A percentile compares a stretch with the other conserved stretches of the same genome.
phyloP scores from a whole-genome alignment of 2,329 filamentous ascomycete species.

The Sporothrix protearum region DNA sequence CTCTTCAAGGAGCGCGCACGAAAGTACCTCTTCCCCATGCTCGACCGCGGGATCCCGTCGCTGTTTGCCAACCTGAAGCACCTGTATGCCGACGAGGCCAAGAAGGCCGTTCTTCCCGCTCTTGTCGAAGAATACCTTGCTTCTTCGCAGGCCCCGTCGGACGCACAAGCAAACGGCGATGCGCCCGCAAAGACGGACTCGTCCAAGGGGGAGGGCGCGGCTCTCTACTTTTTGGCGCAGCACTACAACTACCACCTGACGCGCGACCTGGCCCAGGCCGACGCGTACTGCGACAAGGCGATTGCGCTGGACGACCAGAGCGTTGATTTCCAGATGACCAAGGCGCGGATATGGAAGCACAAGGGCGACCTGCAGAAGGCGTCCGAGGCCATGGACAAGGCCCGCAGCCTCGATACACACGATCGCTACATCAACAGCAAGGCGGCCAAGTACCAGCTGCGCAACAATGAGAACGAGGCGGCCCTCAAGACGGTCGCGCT shows the following conservation, averaged over 20 bases:
- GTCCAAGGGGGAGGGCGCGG: constrained; percentile 68
- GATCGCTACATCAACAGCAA: constrained; percentile 99
- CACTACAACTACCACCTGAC: constrained; percentile 93
- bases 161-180: constrained; percentile 42
- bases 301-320: constrained; percentile 74
- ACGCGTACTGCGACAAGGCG: constrained; percentile 77
- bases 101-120: constrained; percentile 71
- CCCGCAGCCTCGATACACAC: constrained; percentile 77
- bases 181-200: constrained; percentile 43
- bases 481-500: constrained; percentile 85
- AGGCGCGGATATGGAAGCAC: constrained; percentile 93
- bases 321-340: constrained; percentile 92
- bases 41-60: constrained; percentile 89
- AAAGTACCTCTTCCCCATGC: constrained; percentile 75
- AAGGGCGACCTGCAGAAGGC: constrained; percentile 74
- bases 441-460: constrained; percentile 91
- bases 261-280: constrained; percentile 76
- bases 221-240: constrained; percentile 89
- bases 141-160: constrained; percentile 37
- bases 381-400: constrained; percentile 81
- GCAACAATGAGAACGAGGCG: constrained; percentile 84
- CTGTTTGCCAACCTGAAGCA: constrained; percentile 97
- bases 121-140: constrained; percentile 76
- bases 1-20: constrained; percentile 76
- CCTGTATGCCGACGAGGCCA: constrained; percentile 73